Percentiles rank a stretch among this genome's conserved stretches.
Evolutionary conservation across 2,329 filamentous ascomycete genomes (phyloP).

Genomic region (Aphanoascus verrucosus): DNA sequence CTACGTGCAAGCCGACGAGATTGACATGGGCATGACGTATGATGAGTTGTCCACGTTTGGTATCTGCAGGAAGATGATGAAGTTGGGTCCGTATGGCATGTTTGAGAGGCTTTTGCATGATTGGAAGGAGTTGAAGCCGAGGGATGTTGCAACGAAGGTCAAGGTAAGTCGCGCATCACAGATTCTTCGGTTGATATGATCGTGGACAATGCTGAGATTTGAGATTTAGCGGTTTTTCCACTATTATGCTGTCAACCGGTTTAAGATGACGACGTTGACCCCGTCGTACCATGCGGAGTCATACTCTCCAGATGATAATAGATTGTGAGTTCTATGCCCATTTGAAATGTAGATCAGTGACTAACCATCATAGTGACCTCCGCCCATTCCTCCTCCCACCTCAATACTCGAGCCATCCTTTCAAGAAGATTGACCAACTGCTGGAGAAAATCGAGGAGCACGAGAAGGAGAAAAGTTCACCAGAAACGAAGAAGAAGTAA

Average conservation of each 20-base stretch:
- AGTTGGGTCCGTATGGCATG: conserved; percentile 44
- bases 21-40: conserved; percentile 41
- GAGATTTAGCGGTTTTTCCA: conserved; percentile 16
- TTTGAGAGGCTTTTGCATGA: conserved; percentile 42
- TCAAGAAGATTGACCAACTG: conserved; percentile 15
- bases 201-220: not conserved
- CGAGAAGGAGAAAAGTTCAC: not conserved
- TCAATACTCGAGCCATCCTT: conserved; percentile 12
- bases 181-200: too few relatives aligned
- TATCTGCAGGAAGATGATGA: conserved; percentile 41
- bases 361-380: conserved; percentile 42
- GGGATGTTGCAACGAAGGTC: conserved; percentile 34
- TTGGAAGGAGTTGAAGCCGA: conserved; percentile 30
- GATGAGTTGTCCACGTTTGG: conserved; percentile 43
- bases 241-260: conserved; percentile 45
- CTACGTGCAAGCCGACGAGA: conserved; percentile 47
- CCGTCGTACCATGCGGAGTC: conserved; percentile 40
- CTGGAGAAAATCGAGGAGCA: conserved; percentile 10
- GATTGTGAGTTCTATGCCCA: not conserved
- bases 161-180: conserved; percentile 21
- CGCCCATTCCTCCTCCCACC: conserved; percentile 40
- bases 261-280: conserved; percentile 51
- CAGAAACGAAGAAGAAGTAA: not conserved
- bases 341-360: not conserved
- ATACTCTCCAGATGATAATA: conserved; percentile 39